Evolutionary conservation across 2,329 filamentous ascomycete species (phyloP).

Genomic region (Drechslerella coelobrocha): DNA sequence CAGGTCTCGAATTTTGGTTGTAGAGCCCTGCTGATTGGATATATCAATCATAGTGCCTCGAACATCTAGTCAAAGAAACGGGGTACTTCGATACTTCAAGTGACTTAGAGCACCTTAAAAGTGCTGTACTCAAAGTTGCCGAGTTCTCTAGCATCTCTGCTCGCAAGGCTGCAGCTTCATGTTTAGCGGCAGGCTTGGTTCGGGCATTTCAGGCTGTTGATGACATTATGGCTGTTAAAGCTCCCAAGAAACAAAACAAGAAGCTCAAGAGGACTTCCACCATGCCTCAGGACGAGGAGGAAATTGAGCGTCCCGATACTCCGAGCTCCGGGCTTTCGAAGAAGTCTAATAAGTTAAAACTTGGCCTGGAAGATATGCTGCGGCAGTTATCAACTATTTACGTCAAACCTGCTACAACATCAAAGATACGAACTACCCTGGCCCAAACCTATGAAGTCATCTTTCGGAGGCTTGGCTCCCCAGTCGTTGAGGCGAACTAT

Average conservation of each 20-base stretch:
- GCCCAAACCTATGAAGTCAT: conserved; percentile 86
- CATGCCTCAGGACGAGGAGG: conserved; percentile 76
- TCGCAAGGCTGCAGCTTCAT: conserved; percentile 83
- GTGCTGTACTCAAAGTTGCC: conserved; percentile 81
- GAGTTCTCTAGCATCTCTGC: conserved; percentile 78
- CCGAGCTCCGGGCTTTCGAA: conserved; percentile 66
- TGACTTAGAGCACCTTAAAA: conserved; percentile 89
- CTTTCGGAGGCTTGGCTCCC: conserved; percentile 78
- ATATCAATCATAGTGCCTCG: conserved; percentile 76
- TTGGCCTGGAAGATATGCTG: conserved; percentile 79
- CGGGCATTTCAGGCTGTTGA: conserved; percentile 74
- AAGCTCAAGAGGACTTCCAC: conserved; percentile 69
- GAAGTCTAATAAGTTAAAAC: conserved; percentile 73
- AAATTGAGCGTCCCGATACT: conserved; percentile 73
- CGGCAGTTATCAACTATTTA: conserved; percentile 82
- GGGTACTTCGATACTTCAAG: conserved; percentile 83
- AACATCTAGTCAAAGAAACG: conserved; percentile 74
- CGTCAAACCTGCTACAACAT: conserved; percentile 76
- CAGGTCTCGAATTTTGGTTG: background rate
- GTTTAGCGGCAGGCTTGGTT: conserved; percentile 80
- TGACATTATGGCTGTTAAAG: conserved; percentile 62
- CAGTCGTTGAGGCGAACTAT: conserved; percentile 82
- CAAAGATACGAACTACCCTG: conserved; percentile 80
- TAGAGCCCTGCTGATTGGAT: background rate
- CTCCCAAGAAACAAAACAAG: conserved; percentile 73